Evolutionary conservation across 1,139 yeast species (phyloP), one percentile per base, ranked within the genome.

Genomic region (Nakaseomyces delphensis): DNA sequence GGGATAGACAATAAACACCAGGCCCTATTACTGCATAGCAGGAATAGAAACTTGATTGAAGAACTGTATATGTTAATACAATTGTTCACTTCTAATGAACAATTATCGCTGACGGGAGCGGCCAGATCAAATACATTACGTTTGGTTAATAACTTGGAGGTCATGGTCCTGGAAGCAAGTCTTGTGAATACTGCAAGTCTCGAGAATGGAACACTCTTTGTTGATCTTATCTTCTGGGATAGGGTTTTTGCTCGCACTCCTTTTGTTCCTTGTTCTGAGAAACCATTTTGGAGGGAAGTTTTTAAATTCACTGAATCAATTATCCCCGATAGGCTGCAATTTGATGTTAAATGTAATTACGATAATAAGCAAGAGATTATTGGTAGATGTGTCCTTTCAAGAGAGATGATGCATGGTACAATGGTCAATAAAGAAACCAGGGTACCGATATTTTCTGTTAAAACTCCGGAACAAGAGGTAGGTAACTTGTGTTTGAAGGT

Each of bases 221-320:
- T 80, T 2, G 87, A 81, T 16, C 14, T 38, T n/a, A 11, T 28
- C 10, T n/a, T 80, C 63, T 81, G 87, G 86, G 78, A 75, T 5
- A 66, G 72, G 20, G 76, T 81, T 0, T 79, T 85, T 84, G 79
- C 79, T 36, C 67, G 81, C 52, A 80, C 89, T 0, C 79, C 86
- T 0, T 63, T 72, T 16, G 83, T 80, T 0, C 62, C 66, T 30
- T 67, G 69, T 14, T 46, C 73, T 0, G 53, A 59, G 9, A 69
- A 71, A 45, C 83, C 85, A 3, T 83, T 83, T 56, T 83, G 89
- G 84, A 78, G 83, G 56, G 89, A 83, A 54, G 73, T 69, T 37
- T 77, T 79, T 53, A 63, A 71, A 2, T 63, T 83, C 9, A 76
- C 77, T 43, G 65, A 79, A 23, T 69, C 84, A 0, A 67, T 79